Evolutionary conservation across 2,329 filamentous ascomycete genomes (phyloP).

Genomic region (Scopulariopsis brevicaulis): DNA sequence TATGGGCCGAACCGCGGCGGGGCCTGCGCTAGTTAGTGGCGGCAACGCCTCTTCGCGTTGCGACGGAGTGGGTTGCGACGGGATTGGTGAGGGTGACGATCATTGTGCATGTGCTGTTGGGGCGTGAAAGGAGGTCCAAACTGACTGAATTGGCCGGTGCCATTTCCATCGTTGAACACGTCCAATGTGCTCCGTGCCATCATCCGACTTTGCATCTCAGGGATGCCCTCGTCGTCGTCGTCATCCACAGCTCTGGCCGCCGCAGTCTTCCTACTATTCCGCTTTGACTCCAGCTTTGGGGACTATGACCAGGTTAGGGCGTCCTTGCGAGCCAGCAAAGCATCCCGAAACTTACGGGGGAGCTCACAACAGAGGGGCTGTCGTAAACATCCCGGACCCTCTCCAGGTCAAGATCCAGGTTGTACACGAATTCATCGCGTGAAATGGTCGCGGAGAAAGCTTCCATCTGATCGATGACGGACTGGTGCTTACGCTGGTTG

Average conservation of each 20-base stretch:
- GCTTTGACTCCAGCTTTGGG: background rate
- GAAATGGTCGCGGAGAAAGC: conserved; percentile 51
- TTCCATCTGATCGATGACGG: conserved; percentile 56
- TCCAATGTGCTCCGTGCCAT: background rate
- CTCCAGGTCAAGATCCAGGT: conserved; percentile 35
- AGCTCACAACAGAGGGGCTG: conserved; percentile 29
- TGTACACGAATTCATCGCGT: conserved; percentile 54
- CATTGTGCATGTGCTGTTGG: background rate
- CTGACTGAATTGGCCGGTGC: conserved; percentile 1
- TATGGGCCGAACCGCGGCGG: background rate
- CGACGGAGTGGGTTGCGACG: background rate
- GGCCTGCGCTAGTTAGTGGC: background rate
- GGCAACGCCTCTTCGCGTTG: background rate
- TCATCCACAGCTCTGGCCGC: background rate
- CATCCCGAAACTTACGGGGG: conserved; percentile 1
- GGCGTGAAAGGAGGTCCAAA: background rate
- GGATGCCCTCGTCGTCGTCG: background rate
- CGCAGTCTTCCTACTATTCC: background rate
- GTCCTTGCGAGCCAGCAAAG: background rate
- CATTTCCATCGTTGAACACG: background rate
- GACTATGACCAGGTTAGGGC: background rate
- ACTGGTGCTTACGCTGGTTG: conserved; percentile 68
- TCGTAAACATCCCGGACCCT: conserved; percentile 48
- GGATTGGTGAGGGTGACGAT: background rate
- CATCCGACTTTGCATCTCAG: background rate